Evolutionary conservation across 768 basidiomycete species (phyloP).

Genomic region (Panaeolus cyanescens): DNA sequence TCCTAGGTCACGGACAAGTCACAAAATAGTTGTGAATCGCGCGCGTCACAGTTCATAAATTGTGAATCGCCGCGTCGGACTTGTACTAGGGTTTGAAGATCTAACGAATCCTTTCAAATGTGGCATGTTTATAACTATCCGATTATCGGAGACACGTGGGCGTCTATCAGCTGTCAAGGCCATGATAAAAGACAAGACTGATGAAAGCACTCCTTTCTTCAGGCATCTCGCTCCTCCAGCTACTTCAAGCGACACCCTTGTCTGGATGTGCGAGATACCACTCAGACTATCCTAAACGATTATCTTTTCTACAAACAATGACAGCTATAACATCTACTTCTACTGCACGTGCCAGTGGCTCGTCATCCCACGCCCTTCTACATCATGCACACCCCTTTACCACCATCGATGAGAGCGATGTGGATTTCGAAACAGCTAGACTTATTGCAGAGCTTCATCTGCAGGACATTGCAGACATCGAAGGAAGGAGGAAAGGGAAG

Average conservation of each 20-base stretch:
- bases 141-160: not conserved
- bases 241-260: not conserved
- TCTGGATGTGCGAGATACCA: not conserved
- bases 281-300: no score
- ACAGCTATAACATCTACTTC: not conserved
- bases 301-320: not conserved
- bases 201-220: not conserved
- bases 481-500: constrained; percentile 37
- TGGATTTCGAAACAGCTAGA: constrained; percentile 36
- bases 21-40: no score
- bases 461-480: constrained; percentile 36
- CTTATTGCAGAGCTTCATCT: constrained; percentile 43
- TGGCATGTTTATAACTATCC: not conserved
- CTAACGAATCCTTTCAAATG: no score
- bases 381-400: not conserved
- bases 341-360: not conserved
- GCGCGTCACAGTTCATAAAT: no score
- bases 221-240: not conserved
- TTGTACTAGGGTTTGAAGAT: no score
- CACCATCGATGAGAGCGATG: not conserved
- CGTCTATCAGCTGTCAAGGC: not conserved
- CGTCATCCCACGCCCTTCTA: not conserved
- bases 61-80: no score
- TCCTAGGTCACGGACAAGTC: no score
- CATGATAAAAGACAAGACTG: not conserved